Percentiles rank a stretch among this genome's conserved stretches.
Conservation (phyloP, 1,284 basidiomycete genomes). For the Ustanciosporium gigantosporum region DNA sequence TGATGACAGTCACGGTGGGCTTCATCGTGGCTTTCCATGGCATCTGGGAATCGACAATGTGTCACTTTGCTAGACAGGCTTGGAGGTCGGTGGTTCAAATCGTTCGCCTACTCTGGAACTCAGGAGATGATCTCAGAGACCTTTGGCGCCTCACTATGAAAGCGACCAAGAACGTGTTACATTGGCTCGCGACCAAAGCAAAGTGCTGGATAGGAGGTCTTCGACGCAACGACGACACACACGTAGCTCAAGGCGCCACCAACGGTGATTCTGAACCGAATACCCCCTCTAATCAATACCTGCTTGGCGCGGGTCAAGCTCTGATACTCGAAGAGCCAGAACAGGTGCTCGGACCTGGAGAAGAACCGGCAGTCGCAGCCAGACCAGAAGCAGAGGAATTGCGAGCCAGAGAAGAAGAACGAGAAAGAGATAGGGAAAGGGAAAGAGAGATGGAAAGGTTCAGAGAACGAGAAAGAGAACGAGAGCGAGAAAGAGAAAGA, state of each 20-base stretch:
- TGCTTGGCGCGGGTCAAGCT: neutral
- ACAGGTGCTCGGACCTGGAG: no score
- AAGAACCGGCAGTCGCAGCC: no score
- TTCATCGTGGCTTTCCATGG: constrained; percentile 14
- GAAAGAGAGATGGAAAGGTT: no score
- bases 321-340: neutral
- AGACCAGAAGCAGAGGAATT: neutral
- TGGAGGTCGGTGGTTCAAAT: constrained; percentile 23
- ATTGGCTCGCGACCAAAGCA: neutral
- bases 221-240: neutral
- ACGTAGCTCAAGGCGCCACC: neutral
- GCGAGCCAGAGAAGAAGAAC: neutral
- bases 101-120: constrained; percentile 15
- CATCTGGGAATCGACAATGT: constrained; percentile 25
- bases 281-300: neutral
- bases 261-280: neutral
- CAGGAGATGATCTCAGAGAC: constrained; percentile 11
- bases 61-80: constrained; percentile 20
- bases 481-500: no score
- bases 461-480: no score
- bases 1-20: constrained; percentile 7
- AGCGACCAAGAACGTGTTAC: neutral
- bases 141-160: constrained; percentile 19
- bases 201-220: neutral
- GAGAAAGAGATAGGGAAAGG: neutral